Base-by-base conservation (phyloP, 306 rosid species). In the Pyrus bretschneideri region DNA sequence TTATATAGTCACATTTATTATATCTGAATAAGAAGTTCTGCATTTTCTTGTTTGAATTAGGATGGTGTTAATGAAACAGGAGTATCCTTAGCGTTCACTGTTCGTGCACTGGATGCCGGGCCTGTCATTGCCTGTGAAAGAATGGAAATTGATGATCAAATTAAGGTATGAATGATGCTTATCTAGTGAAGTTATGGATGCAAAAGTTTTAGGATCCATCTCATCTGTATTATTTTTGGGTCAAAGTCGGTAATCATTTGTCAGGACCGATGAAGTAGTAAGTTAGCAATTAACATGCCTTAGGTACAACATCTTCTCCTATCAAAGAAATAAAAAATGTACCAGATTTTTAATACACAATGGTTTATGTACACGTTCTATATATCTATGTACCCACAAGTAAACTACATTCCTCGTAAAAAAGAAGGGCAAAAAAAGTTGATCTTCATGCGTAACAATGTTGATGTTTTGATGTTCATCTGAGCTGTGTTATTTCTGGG, bases 31-130 rank as follows among this genome's bases (percentile, higher is more conserved):
- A 86, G 89, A 87, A 84, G 17, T 38, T 61, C 14, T 30, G 17
- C 67, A 19, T 45, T 4, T 78, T 22, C 64, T 45, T 76, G 64
- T 79, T 40, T 76, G 17, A 40, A 22, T 70, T 77, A 94, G 98
- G 97, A 94, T 63, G 98, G 98, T 46, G 92, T 89, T 69, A 88
- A 81, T 73, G 88, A 94, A 82, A 92, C 95, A 9, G 97, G 98
- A 66, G 95, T 94, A 38, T 90, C 97, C n/a, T 83, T 92, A 68
- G 97, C 95, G 75, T 94, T 86, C 82, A 94, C 98, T 22, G 97
- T 94, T 52, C 96, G 92, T 63, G 90, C 90, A 44, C 87, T 94
- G 29, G 97, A 94, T 90, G 91, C 95, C 79, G 98, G 98, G 80
- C 98, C 96, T 42, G 23, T 94, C 74, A 94, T 94, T 85, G 86